Percentiles rank a stretch among this genome's conserved stretches.
Evolutionary conservation across 495 filamentous ascomycete species (phyloP).

Genomic region (Tuber magnatum): DNA sequence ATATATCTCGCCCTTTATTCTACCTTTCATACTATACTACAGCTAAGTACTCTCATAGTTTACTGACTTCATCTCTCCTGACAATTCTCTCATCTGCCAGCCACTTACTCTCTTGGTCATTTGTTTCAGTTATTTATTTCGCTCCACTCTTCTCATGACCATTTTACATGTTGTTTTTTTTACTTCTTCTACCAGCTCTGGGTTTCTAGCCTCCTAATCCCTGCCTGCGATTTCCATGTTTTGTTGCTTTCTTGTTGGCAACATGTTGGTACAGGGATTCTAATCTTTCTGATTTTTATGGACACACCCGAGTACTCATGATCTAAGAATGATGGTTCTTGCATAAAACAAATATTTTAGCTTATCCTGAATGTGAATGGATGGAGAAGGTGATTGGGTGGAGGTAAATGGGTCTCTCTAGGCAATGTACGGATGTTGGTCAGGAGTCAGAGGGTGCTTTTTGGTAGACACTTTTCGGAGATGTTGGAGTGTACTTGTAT

Average conservation of each 20-base stretch:
- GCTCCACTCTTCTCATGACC: not conserved
- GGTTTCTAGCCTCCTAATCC: not conserved
- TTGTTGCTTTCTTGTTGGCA: not conserved
- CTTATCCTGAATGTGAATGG: not conserved
- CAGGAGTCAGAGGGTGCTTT: not conserved
- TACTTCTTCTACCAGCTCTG: not conserved
- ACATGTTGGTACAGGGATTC: not conserved
- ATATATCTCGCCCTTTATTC: not conserved
- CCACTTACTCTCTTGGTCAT: not conserved
- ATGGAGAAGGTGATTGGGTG: not conserved
- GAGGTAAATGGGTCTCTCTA: not conserved
- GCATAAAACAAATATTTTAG: not conserved
- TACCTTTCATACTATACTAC: not conserved
- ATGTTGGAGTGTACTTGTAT: not conserved
- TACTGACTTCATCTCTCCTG: too few species aligned
- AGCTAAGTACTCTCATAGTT: too few species aligned
- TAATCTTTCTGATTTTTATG: too few species aligned
- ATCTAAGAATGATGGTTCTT: not conserved
- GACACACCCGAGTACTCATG: too few species aligned
- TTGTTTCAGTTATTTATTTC: not conserved
- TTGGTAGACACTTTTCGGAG: not conserved
- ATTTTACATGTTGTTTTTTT: not conserved
- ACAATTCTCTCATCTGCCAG: too few species aligned
- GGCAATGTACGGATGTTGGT: not conserved
- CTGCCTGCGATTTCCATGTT: not conserved